Evolutionary conservation across 306 rosid genomes (phyloP), one percentile per base, ranked within the genome.

Genomic region (Fragaria ananassa): DNA sequence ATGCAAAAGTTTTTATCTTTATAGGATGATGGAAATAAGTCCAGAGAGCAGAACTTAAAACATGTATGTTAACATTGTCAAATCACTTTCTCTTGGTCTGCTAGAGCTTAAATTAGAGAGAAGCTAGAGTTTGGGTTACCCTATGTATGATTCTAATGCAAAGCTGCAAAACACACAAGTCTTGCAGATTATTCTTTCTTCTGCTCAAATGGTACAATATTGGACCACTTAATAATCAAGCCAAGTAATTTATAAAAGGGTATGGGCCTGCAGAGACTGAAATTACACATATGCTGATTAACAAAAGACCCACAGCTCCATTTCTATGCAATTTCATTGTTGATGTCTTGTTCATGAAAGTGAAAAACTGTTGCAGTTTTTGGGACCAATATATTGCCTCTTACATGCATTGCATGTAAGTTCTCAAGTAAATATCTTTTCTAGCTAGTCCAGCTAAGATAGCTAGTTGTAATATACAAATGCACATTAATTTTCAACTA

Each of bases 201-300:
- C 63, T 75, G 11, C 44, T 45, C 18, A 21, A 10, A 35, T 41
- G 17, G 51, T 51, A 12, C 79, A 44, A 44, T 44, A 66, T 60
- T 85, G 91, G 84, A 80, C 89, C 85, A 68, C 76, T 78, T 76
- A 80, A 85, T 72, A 56, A 77, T 49, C 67, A 81, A 78, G 67
- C 86, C 78, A 74, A 69, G 79, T 50, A 74, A 27, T n/a, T 69
- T 13, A 76, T 10, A 81, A 25, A 65, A 70, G 60, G 78, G 77
- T 14, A 75, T 85, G 90, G 83, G 67, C 89, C 92, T 82, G 80
- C 87, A 47, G 67, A 68, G 67, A 84, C 76, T 66, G 80, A 64
- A 51, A 41, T 81, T 81, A 60, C 86, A 80, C 80, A 78, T 85
- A n/a, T 53, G 35, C 13, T 72, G 50, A 21, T 39, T 23, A 79